Evolutionary conservation across 2,329 filamentous ascomycete species (phyloP), one percentile per base, ranked within the genome.

Genomic region (Colletotrichum australisinense): DNA sequence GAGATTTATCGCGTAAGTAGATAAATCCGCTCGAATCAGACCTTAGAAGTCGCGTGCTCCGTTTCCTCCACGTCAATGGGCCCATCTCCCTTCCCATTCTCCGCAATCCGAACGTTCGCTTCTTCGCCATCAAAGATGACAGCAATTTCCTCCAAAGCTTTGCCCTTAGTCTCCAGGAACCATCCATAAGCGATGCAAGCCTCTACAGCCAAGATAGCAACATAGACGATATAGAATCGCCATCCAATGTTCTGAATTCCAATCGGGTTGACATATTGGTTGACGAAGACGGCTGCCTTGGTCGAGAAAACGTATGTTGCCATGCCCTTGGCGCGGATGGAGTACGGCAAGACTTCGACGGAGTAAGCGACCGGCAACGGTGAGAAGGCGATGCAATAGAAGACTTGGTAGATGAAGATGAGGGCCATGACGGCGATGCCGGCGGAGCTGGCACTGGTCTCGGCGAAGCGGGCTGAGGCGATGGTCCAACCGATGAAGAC

Each of bases 161-260:
- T 80, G 26, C 87, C 83, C 74, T 87, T 88, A 0, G 87, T 89
- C 79, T 89, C 87, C 22, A 84, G 84, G 77, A 90, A 91, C 77
- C 75, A 79, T 0, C 77, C 77, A 22, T 79, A 82, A 1, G 77
- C 78, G 63, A 88, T 78, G 58, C 89, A 86, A 75, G 83, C 88
- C 68, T 91, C 85, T 0, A 85, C 84, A 0, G 83, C 80, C 2
- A 87, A 68, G 0, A 84, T 82, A 9, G 82, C 84, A 55, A 88
- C 87, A 68, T 90, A 91, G 19, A 91, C 83, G 73, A 91, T 87
- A 79, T 90, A 91, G 74, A 88, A 91, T 75, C 83, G 86, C 84
- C 87, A 90, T 0, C 83, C 82, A 30, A 90, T 85, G 2, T 84
- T 77, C 0, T 83, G 84, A 0, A 91, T 78, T 0, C 85, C 89